Evolutionary conservation across 345 rosid genomes (phyloP).

Genomic region (Capsella bursapastoris): DNA sequence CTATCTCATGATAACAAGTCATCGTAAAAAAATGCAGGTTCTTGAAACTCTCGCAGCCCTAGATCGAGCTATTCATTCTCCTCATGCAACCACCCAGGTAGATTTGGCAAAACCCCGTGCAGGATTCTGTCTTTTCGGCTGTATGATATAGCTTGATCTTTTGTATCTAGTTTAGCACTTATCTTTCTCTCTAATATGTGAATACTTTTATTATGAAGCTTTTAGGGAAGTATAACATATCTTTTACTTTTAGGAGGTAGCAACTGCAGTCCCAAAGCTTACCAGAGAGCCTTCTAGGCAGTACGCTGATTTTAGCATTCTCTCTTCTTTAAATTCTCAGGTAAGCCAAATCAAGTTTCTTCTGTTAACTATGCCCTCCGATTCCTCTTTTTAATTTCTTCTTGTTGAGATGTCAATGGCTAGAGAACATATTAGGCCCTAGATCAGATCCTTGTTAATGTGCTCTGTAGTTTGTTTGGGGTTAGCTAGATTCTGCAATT

Average conservation of each 20-base stretch:
- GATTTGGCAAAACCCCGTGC: constrained; percentile 30
- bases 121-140: constrained; percentile 15
- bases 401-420: constrained; percentile 17
- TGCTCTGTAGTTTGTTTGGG: constrained; percentile 16
- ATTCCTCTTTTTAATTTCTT: constrained; percentile 19
- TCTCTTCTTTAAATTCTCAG: constrained; percentile 97
- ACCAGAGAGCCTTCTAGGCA: constrained; percentile 79
- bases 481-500: constrained; percentile 26
- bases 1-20: constrained; percentile 29
- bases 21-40: constrained; percentile 58
- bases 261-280: constrained; percentile 76
- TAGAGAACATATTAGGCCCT: constrained; percentile 9
- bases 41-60: constrained; percentile 94
- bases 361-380: constrained; percentile 13
- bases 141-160: constrained; percentile 24
- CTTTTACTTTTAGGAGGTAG: constrained; percentile 66
- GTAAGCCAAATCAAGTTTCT: constrained; percentile 45
- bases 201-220: constrained; percentile 11
- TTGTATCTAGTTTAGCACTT: constrained; percentile 11
- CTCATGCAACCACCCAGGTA: constrained; percentile 97
- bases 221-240: constrained; percentile 22
- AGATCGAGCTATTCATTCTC: constrained; percentile 93
- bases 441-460: constrained; percentile 13
- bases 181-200: constrained; percentile 19
- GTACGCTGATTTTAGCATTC: constrained; percentile 78